Evolutionary conservation across 495 filamentous ascomycete species (phyloP), one percentile per base, ranked within the genome.

Genomic region (Aspergillus carlsbadensis): DNA sequence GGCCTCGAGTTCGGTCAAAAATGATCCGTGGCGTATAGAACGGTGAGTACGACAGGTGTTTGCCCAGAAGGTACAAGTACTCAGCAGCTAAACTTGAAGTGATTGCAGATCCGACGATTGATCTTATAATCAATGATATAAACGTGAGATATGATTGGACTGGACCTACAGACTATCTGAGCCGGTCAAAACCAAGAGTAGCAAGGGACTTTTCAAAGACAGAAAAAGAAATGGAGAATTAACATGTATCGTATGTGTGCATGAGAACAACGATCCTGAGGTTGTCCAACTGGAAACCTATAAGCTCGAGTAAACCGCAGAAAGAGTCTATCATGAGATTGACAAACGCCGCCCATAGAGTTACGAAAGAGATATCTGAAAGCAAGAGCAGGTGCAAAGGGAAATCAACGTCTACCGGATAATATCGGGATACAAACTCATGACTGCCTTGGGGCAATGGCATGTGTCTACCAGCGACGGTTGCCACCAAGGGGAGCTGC

Each of bases 401-500:
- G 31, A 64, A 59, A 65, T 62, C 59, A 64, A 65, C 61, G 65
- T 73, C 70, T 75, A 75, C 70, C 70, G 63, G 45, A 59, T 63
- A 56, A 61, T 61, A 65, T 59, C 51, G 57, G 55, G 54, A 66
- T 65, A 69, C 65, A 67, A 67, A 66, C 64, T 70, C 61, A 51
- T 57, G 61, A 64, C 52, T 66, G 60, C 40, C 52, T 52, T 59
- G 53, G 26, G 45, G 58, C 52, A 64, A 62, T 56, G 46, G 37
- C 53, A 52, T 50, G 52, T 55, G 43, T 65, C 70, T 82, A 86
- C 82, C 82, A 86, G 66, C 83, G 80, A 59, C 83, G 84, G 70
- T 77, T 84, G 61, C 70, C 69, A 58, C 85, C 85, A 55, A 87
- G 71, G 52, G 82, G 81, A 58, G 84, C 85, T 62, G 77, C 67